phyloP scores from a whole-genome alignment of 2,329 filamentous ascomycete species.

The Claviceps fusiformis region DNA sequence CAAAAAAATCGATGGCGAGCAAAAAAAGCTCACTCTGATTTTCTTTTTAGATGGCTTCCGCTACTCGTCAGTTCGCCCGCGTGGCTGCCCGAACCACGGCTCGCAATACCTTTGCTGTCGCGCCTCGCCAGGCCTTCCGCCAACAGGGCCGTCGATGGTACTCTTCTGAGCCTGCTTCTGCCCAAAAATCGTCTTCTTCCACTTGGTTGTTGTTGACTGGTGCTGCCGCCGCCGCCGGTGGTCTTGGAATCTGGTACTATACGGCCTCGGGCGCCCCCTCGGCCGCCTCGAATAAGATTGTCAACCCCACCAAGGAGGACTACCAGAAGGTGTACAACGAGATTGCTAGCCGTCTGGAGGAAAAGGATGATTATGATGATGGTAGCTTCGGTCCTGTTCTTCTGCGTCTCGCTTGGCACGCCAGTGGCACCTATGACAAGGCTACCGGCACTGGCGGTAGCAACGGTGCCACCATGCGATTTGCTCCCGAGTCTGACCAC shows the following conservation, averaged over 20 bases:
- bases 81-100: constrained; percentile 43
- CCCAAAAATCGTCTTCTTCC: constrained; percentile 30
- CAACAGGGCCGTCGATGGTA: constrained; percentile 66
- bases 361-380: constrained; percentile 92
- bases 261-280: constrained; percentile 37
- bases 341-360: constrained; percentile 65
- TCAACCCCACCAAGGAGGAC: constrained; percentile 68
- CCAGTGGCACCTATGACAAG: constrained; percentile 83
- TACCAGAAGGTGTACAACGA: constrained; percentile 94
- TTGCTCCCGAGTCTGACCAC: constrained; percentile 76
- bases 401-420: constrained; percentile 85
- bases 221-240: constrained; percentile 44
- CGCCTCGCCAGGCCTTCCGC: constrained; percentile 56
- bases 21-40: constrained; percentile 2
- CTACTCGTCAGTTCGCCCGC: constrained; percentile 42
- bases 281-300: constrained; percentile 39
- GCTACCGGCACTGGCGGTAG: constrained; percentile 79
- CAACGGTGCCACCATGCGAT: constrained; percentile 96
- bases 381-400: constrained; percentile 91
- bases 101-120: constrained; percentile 44
- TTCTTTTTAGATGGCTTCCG: constrained; percentile 21
- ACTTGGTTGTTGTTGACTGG: constrained; percentile 44
- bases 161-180: constrained; percentile 47
- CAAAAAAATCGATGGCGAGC: neutral
- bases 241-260: constrained; percentile 54